Evolutionary conservation across 495 filamentous ascomycete species (phyloP).

Genomic region (Talaromyces adpressus): DNA sequence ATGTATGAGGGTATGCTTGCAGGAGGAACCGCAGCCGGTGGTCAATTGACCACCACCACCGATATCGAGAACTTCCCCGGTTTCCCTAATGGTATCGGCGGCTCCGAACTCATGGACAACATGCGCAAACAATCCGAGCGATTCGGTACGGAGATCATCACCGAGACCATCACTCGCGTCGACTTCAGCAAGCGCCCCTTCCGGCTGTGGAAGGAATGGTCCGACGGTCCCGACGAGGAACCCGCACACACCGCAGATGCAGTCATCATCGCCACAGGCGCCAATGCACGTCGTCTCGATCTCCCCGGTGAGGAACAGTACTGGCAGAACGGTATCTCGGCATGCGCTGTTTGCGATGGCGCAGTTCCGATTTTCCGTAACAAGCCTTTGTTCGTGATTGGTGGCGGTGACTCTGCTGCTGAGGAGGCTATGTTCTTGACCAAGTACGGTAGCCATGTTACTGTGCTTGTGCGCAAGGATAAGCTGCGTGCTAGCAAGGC

Average conservation of each 20-base stretch:
- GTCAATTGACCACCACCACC: conserved; percentile 95
- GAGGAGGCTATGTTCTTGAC: conserved; percentile 97
- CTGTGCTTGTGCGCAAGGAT: conserved; percentile 83
- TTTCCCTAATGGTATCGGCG: conserved; percentile 82
- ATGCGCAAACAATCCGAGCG: conserved; percentile 89
- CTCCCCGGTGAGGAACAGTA: conserved; percentile 87
- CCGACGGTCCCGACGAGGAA: conserved; percentile 56
- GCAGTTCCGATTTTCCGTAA: conserved; percentile 96
- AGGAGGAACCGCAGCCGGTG: conserved; percentile 91
- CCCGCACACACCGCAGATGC: conserved; percentile 76
- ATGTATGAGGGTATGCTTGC: conserved; percentile 97
- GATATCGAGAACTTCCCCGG: conserved; percentile 98
- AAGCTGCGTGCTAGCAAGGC: conserved; percentile 79
- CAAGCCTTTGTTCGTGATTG: conserved; percentile 92
- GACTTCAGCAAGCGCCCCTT: conserved; percentile 83
- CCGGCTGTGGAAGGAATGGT: conserved; percentile 85
- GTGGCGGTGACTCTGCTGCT: conserved; percentile 92
- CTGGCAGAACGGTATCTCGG: conserved; percentile 95
- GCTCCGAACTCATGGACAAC: conserved; percentile 81
- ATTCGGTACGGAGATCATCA: conserved; percentile 86
- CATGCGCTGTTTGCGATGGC: conserved; percentile 96
- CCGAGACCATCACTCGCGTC: conserved; percentile 83
- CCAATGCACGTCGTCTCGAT: conserved; percentile 74
- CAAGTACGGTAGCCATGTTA: conserved; percentile 93
- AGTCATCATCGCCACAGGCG: conserved; percentile 92